These are phyloP conservation scores for Cucurbita ficifolia DNA, from an alignment of 306 rosid species.

Conservation along the genomic window DNA sequence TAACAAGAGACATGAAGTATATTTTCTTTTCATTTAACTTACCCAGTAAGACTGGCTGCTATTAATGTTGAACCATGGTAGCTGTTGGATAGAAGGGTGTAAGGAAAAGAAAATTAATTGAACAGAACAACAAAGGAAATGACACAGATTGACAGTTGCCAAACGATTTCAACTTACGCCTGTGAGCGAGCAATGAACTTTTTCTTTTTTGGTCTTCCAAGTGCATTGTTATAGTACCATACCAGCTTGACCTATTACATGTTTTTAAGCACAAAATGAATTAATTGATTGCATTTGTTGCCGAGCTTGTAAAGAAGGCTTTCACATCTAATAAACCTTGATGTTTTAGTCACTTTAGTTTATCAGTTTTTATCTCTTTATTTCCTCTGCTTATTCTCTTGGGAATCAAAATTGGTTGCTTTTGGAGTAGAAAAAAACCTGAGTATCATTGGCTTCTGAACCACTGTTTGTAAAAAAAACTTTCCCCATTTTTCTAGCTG, in stretches of 20 bases:
- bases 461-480: conserved; percentile 84
- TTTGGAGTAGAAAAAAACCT: conserved; percentile 33
- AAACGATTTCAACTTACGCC: conserved; percentile 39
- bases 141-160: background rate
- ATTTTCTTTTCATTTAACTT: conserved; percentile 6
- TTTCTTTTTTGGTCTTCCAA: conserved; percentile 84
- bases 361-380: background rate
- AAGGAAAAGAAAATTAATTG: conserved; percentile 6
- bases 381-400: background rate
- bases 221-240: conserved; percentile 94
- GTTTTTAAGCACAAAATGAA: background rate
- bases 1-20: background rate
- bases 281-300: background rate
- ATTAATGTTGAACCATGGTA: conserved; percentile 91
- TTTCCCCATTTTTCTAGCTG: conserved; percentile 75
- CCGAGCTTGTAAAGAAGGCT: background rate
- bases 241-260: conserved; percentile 74
- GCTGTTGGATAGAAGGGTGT: conserved; percentile 29
- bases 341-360: background rate
- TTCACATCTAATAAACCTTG: background rate
- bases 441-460: conserved; percentile 97
- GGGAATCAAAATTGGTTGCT: background rate
- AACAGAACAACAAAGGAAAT: conserved; percentile 8
- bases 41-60: conserved; percentile 96
- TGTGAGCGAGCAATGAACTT: conserved; percentile 81